These are phyloP conservation scores for Sporisorium graminicola DNA, from an alignment of 1,284 basidiomycete species.

Conservation along the genomic window DNA sequence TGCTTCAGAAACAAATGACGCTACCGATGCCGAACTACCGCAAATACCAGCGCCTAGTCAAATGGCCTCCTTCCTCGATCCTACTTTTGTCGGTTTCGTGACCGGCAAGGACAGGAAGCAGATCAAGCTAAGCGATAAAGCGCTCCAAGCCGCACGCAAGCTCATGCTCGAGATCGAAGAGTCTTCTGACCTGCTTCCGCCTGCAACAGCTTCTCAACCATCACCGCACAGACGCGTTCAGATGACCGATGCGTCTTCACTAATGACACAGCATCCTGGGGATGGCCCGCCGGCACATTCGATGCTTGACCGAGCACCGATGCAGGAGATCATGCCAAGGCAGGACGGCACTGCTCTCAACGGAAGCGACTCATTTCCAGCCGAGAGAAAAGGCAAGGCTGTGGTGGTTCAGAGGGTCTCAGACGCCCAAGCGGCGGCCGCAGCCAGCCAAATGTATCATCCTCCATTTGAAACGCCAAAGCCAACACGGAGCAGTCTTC, in stretches of 20 bases:
- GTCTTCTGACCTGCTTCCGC: conserved; percentile 17
- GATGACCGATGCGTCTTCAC: not conserved
- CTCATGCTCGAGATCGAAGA: conserved; percentile 36
- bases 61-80: conserved; percentile 35
- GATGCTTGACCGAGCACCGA: conserved; percentile 9
- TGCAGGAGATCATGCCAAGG: conserved; percentile 28
- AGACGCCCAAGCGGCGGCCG: not conserved
- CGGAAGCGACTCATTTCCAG: not conserved
- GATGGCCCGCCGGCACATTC: not conserved
- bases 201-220: conserved; percentile 21
- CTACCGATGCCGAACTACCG: not conserved
- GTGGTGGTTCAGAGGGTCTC: not conserved
- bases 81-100: conserved; percentile 41
- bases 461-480: conserved; percentile 26
- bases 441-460: conserved; percentile 8
- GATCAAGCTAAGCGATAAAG: conserved; percentile 38
- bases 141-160: conserved; percentile 28
- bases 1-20: not conserved
- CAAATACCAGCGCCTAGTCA: conserved; percentile 19
- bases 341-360: conserved; percentile 2
- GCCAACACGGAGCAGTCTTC: conserved; percentile 6
- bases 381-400: not conserved
- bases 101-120: conserved; percentile 28
- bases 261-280: not conserved
- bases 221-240: conserved; percentile 6